phyloP scores from a whole-genome alignment of 768 basidiomycete species.

The Cyclocybe aegerita region DNA sequence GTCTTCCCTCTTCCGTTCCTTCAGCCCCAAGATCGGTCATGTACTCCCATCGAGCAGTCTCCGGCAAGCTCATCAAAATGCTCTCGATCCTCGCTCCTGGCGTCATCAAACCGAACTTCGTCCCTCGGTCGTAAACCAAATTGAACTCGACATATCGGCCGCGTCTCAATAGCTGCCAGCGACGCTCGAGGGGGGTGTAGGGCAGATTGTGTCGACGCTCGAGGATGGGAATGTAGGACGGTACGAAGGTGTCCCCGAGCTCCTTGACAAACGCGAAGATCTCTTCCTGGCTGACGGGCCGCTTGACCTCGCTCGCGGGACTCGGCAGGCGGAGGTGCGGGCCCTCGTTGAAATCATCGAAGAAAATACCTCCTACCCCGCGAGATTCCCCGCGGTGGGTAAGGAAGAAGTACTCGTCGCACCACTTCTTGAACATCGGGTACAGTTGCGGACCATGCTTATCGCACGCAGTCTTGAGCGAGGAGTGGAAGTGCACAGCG shows the following conservation, averaged over 20 bases:
- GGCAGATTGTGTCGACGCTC: slow-evolving; percentile 51
- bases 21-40: slow-evolving; percentile 71
- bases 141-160: slow-evolving; percentile 97
- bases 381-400: slow-evolving; percentile 83
- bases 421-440: slow-evolving; percentile 88
- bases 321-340: slow-evolving; percentile 61
- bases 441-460: slow-evolving; percentile 67
- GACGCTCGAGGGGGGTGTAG: slow-evolving; percentile 63
- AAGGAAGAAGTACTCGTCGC: slow-evolving; percentile 96
- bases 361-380: slow-evolving; percentile 94
- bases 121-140: slow-evolving; percentile 82
- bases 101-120: slow-evolving; percentile 82
- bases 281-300: slow-evolving; percentile 60
- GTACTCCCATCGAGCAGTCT: slow-evolving; percentile 90
- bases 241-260: slow-evolving; percentile 80
- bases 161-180: slow-evolving; percentile 92
- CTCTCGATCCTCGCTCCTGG: slow-evolving; percentile 88
- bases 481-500: slow-evolving; percentile 81
- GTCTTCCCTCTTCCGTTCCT: slow-evolving; percentile 64
- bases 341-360: slow-evolving; percentile 83
- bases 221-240: slow-evolving; percentile 89
- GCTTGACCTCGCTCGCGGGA: slow-evolving; percentile 30
- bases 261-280: slow-evolving; percentile 76
- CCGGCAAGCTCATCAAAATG: slow-evolving; percentile 87
- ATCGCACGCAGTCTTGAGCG: slow-evolving; percentile 76